Percentiles rank a stretch among this genome's conserved stretches.
Evolutionary conservation across 1,284 basidiomycete genomes (phyloP).

Genomic region (Porogramme epimiltina): DNA sequence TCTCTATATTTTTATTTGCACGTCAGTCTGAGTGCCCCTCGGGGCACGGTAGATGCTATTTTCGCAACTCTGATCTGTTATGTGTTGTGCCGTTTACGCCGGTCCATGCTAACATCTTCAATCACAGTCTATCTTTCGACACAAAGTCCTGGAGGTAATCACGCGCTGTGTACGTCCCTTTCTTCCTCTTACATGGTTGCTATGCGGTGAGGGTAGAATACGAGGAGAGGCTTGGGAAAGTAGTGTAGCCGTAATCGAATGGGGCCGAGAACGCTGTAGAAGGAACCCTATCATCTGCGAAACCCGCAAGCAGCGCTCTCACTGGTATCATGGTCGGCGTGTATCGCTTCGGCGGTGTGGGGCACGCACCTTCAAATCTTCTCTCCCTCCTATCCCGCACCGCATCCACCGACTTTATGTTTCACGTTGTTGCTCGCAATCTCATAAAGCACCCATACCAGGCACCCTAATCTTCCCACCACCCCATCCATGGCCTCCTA

Average conservation of each 20-base stretch:
- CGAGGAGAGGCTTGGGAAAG: no score
- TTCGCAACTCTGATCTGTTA: slow-evolving; percentile 35
- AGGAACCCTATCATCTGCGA: no score
- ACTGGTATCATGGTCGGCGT: not conserved
- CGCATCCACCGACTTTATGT: not conserved
- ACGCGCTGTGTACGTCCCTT: slow-evolving; percentile 17
- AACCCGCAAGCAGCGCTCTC: not conserved
- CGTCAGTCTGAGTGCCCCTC: slow-evolving; percentile 49
- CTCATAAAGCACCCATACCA: slow-evolving; percentile 8
- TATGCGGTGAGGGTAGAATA: not conserved
- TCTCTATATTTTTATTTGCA: slow-evolving; percentile 42
- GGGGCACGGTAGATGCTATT: slow-evolving; percentile 39
- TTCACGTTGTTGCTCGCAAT: not conserved
- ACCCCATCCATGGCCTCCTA: slow-evolving; percentile 12
- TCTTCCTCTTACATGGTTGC: not conserved
- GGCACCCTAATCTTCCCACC: slow-evolving; percentile 5
- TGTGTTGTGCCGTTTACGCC: no score
- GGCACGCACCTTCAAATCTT: not conserved
- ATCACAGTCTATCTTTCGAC: slow-evolving; percentile 16
- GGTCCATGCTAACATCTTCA: no score
- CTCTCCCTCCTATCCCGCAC: slow-evolving; percentile 6
- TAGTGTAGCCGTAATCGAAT: no score
- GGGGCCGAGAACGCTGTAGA: no score
- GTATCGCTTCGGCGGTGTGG: not conserved
- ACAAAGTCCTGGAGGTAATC: not conserved